A percentile compares a stretch with the other conserved stretches of the same genome.
These are phyloP conservation scores for Paramecium primaurelia DNA, from an alignment of 73 alveolate genomes.

Conservation along the genomic window DNA sequence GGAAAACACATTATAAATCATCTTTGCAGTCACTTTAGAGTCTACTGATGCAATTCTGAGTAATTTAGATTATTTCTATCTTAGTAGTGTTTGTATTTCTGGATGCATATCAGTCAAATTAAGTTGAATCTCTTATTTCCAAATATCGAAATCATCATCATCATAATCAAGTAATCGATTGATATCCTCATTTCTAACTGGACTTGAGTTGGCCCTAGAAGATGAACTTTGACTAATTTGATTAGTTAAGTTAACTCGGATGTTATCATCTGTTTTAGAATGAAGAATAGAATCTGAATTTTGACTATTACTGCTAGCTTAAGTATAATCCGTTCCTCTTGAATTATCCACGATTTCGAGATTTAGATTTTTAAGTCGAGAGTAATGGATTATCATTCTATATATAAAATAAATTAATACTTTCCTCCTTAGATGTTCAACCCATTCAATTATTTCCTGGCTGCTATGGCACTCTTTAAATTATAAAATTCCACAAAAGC, in stretches of 20 bases:
- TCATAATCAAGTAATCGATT: conserved; percentile 3
- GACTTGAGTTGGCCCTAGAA: conserved; percentile 1
- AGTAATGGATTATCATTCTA: conserved; percentile 25
- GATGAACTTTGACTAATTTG: not conserved
- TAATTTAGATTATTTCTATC: not conserved
- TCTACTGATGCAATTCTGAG: not conserved
- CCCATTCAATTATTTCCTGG: not conserved
- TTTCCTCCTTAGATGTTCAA: not conserved
- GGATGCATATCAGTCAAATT: not conserved
- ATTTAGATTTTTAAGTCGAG: conserved; percentile 6
- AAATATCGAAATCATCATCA: conserved; percentile 12
- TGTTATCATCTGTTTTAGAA: conserved; percentile 1
- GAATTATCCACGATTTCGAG: conserved; percentile 34
- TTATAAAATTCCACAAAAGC: conserved; percentile 12
- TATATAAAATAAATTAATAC: not conserved
- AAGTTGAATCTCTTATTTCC: not conserved
- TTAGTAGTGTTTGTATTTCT: not conserved
- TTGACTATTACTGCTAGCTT: conserved; percentile 19
- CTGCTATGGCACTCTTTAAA: not conserved
- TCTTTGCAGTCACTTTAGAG: not conserved
- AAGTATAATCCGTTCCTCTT: conserved; percentile 46
- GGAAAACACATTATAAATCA: conserved; percentile 7
- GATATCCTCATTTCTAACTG: conserved; percentile 2
- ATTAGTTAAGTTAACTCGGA: not conserved
- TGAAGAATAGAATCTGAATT: conserved; percentile 3